A percentile compares a stretch with the other conserved stretches of the same genome.
These are phyloP conservation scores for Aspergillus floridensis DNA, from an alignment of 2,329 filamentous ascomycete species.

Conservation along the genomic window DNA sequence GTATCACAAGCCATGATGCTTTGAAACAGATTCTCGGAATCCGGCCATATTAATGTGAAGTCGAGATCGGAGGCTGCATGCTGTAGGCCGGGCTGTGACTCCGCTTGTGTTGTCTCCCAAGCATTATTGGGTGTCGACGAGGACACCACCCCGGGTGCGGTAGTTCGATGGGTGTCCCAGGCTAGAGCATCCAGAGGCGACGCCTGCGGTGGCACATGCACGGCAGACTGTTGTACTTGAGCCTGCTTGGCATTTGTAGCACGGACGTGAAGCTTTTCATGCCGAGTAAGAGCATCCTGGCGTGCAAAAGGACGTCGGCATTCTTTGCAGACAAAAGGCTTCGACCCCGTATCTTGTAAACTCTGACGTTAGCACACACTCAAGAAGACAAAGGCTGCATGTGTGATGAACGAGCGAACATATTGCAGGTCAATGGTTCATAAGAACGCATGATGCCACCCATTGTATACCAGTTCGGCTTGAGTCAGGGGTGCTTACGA, in stretches of 20 bases:
- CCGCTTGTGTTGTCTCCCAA: conserved; percentile 25
- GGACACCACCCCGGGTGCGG: conserved; percentile 17
- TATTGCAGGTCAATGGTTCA: neutral
- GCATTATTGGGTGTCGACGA: conserved; percentile 22
- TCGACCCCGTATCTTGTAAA: conserved; percentile 40
- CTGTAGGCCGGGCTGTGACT: conserved; percentile 22
- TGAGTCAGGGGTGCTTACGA: conserved; percentile 30
- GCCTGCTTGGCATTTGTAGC: conserved; percentile 23
- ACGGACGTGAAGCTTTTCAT: conserved; percentile 43
- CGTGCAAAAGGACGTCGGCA: conserved; percentile 44
- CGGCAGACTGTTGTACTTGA: conserved; percentile 6
- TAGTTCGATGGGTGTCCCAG: conserved; percentile 26
- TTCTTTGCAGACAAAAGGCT: conserved; percentile 43
- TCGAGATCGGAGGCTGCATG: conserved; percentile 34
- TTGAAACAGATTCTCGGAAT: conserved; percentile 46
- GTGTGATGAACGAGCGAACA: neutral
- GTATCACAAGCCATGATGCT: conserved; percentile 44
- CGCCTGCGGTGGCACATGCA: conserved; percentile 16
- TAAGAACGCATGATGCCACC: neutral
- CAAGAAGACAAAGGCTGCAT: neutral
- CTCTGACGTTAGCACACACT: conserved; percentile 15
- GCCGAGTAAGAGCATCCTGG: conserved; percentile 46
- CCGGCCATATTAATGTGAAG: conserved; percentile 46
- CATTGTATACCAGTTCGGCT: neutral
- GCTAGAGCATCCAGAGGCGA: conserved; percentile 20